Evolutionary conservation across 2,329 filamentous ascomycete genomes (phyloP), one percentile per base, ranked within the genome.

Genomic region (Aspergillus eucalypticola): DNA sequence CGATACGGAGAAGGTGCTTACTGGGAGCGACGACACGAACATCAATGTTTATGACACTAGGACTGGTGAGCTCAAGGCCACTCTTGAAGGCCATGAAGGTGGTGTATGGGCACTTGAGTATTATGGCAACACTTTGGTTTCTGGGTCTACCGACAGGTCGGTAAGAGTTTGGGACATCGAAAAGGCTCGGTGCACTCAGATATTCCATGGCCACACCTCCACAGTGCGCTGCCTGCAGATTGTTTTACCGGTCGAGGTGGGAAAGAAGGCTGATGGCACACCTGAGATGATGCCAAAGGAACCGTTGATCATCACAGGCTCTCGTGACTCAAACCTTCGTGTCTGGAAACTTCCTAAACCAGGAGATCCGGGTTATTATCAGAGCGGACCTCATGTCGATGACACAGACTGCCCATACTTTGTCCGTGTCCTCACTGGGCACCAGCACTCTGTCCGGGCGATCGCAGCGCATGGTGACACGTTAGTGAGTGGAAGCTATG

Each of bases 151-250:
- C 0, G 95, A 99, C 76, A 85, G 95, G 50, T 96, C 95, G 10
- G 95, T 99, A n/a, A 88, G 95, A n/a, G 94, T 99, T 0, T 99
- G 95, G 95, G 94, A 99, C 73, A 97, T 99, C 64, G 92, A 96
- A 71, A 90, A 90, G 69, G 95, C 93, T 0, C 86, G 90, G 49
- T 97, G 94, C 75, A 94, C 93, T 10, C 95, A 99, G 73, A 89
- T 96, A 0, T 99, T 99, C 74, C 93, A 97, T 72, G 96, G 95
- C 0, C 95, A 99, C 73, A 99, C 95, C 8, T 98, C 94, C 44
- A 99, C 95, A 13, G 95, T 99, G 3, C 89, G 95, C 64, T 99
- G 95, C 72, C 81, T 99, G 62, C 93, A 98, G 73, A 98, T 99
- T 59, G 82, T 99, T 46, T 90, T 96, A 83, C 92, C 95, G 0